These are phyloP conservation scores for Capsicum chinense DNA, from an alignment of 257 asterid species.

Conservation along the genomic window DNA sequence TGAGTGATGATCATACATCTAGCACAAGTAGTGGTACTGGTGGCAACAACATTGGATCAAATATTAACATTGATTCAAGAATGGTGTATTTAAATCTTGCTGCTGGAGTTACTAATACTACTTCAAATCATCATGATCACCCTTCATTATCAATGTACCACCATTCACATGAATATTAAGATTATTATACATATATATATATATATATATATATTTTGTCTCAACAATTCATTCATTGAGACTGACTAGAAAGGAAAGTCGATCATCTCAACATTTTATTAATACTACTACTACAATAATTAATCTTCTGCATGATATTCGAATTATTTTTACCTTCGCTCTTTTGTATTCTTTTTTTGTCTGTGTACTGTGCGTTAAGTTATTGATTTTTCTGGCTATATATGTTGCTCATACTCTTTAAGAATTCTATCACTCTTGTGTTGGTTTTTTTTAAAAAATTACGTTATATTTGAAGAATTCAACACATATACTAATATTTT, in stretches of 20 bases:
- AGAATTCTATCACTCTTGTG: background rate
- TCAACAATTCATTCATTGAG: background rate
- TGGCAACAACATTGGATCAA: conserved; percentile 31
- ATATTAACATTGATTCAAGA: conserved; percentile 66
- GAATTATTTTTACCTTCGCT: background rate
- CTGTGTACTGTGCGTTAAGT: no score
- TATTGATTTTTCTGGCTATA: background rate
- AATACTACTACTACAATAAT: background rate
- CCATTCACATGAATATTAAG: conserved; percentile 63
- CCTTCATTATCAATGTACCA: conserved; percentile 58
- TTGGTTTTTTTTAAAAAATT: background rate
- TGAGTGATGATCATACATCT: conserved; percentile 56
- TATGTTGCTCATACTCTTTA: background rate
- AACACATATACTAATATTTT: background rate
- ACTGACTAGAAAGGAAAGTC: background rate
- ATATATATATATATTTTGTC: background rate
- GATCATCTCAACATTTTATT: background rate
- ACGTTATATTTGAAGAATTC: no score
- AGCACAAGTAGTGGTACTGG: conserved; percentile 46
- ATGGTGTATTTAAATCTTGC: conserved; percentile 84
- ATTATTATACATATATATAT: background rate
- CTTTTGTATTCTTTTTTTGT: background rate
- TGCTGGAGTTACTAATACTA: conserved; percentile 40
- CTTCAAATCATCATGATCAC: conserved; percentile 51
- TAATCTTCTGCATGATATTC: conserved; percentile 3